phyloP scores from a whole-genome alignment of 768 basidiomycete species.

The Lentinula sp. region DNA sequence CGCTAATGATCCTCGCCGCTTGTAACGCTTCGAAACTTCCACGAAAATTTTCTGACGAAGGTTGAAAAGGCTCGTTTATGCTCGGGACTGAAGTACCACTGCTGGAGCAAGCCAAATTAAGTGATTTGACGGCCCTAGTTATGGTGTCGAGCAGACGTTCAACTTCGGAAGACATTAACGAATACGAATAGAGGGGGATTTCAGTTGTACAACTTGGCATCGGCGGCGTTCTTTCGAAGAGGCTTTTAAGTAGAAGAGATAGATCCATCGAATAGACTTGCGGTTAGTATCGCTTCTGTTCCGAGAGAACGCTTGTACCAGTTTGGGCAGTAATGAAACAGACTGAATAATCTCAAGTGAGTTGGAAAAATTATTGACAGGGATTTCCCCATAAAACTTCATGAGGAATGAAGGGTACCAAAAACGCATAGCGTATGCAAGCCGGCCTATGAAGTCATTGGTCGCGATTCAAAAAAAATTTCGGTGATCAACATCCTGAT shows the following conservation, averaged over 20 bases:
- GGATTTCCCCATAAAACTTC: neutral
- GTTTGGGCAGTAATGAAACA: neutral
- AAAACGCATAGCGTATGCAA: no score
- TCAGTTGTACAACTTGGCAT: neutral
- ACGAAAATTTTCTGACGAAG: constrained; percentile 2
- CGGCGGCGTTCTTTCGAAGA: constrained; percentile 1
- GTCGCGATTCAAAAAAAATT: no score
- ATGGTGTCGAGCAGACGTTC: constrained; percentile 2
- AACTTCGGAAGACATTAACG: constrained; percentile 3
- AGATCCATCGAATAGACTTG: neutral
- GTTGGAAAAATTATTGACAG: neutral
- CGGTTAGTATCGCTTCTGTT: neutral
- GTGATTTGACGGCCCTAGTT: neutral
- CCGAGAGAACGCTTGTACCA: neutral
- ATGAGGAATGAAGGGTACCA: neutral
- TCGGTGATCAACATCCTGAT: no score
- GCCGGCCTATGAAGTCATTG: no score
- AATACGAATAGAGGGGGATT: neutral
- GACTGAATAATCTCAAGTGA: neutral
- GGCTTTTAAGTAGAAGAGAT: neutral
- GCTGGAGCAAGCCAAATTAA: neutral
- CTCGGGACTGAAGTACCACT: neutral
- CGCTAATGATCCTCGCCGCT: constrained; percentile 21
- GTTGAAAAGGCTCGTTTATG: neutral
- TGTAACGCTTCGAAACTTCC: constrained; percentile 14